Evolutionary conservation across 2,329 filamentous ascomycete genomes (phyloP).

Genomic region (Purpureocillium lavendulum): DNA sequence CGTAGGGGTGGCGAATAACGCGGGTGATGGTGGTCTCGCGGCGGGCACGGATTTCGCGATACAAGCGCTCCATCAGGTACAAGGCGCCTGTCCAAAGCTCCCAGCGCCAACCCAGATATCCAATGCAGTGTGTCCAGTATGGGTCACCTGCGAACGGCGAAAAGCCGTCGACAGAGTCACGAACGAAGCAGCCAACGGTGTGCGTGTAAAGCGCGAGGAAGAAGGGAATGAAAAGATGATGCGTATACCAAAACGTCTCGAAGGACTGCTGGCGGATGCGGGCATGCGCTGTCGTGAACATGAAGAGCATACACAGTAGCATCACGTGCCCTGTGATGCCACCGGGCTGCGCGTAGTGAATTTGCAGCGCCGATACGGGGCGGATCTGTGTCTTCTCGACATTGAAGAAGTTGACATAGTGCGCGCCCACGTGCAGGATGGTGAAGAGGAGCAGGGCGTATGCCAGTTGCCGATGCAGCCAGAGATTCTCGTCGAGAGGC

Average conservation of each 20-base stretch:
- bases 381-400: constrained; percentile 81
- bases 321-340: constrained; percentile 96
- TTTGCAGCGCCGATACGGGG: constrained; percentile 71
- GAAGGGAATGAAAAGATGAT: constrained; percentile 97
- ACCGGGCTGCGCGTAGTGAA: constrained; percentile 83
- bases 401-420: constrained; percentile 99
- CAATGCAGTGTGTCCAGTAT: constrained; percentile 91
- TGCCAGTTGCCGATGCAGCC: constrained; percentile 93
- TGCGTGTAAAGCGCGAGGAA: constrained; percentile 91
- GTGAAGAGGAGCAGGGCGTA: constrained; percentile 83
- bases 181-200: constrained; percentile 91
- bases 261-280: constrained; percentile 95
- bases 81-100: constrained; percentile 79
- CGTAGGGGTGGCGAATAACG: constrained; percentile 92
- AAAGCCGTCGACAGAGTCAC: constrained; percentile 61
- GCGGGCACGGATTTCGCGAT: constrained; percentile 79
- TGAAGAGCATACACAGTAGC: constrained; percentile 97
- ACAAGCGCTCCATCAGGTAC: constrained; percentile 82
- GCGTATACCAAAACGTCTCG: constrained; percentile 98
- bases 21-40: constrained; percentile 84
- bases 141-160: constrained; percentile 76
- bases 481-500: constrained; percentile 91
- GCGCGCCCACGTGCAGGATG: constrained; percentile 64
- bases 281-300: constrained; percentile 92
- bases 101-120: constrained; percentile 96